Percentiles rank a stretch among this genome's conserved stretches.
Evolutionary conservation across 768 basidiomycete genomes (phyloP).

Genomic region (Dictyophora rubrovolvata): DNA sequence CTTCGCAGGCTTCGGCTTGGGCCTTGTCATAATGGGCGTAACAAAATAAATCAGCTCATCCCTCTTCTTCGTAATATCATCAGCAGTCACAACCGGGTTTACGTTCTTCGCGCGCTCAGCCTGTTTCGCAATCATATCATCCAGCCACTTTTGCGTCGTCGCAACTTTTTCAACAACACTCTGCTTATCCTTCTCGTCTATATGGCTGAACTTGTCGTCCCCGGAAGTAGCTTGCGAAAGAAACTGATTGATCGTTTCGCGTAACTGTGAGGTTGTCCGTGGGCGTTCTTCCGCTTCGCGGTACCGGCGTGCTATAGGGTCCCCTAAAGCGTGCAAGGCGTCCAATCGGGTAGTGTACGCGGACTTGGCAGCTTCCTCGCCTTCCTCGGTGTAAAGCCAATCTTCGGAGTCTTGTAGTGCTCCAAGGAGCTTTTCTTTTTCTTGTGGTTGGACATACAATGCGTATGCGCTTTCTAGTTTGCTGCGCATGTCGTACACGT

Average conservation of each 20-base stretch:
- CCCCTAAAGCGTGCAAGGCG: conserved; percentile 73
- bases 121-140: conserved; percentile 83
- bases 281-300: conserved; percentile 77
- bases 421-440: conserved; percentile 67
- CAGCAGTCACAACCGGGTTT: conserved; percentile 70
- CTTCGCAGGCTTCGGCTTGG: conserved; percentile 76
- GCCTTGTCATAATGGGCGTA: conserved; percentile 81
- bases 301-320: conserved; percentile 77
- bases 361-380: conserved; percentile 92
- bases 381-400: conserved; percentile 95
- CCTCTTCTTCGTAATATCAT: conserved; percentile 80
- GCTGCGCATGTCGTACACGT: conserved; percentile 89
- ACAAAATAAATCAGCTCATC: conserved; percentile 90
- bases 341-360: conserved; percentile 84
- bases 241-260: conserved; percentile 84
- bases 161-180: conserved; percentile 82
- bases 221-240: conserved; percentile 68
- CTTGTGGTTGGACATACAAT: conserved; percentile 57
- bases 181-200: conserved; percentile 82
- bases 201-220: conserved; percentile 85
- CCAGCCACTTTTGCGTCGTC: conserved; percentile 88
- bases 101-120: conserved; percentile 82
- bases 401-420: conserved; percentile 77
- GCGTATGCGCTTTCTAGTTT: conserved; percentile 88
- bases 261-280: conserved; percentile 58